phyloP scores from a whole-genome alignment of 805 yeast genomes.

The Lipomyces yamadae region DNA sequence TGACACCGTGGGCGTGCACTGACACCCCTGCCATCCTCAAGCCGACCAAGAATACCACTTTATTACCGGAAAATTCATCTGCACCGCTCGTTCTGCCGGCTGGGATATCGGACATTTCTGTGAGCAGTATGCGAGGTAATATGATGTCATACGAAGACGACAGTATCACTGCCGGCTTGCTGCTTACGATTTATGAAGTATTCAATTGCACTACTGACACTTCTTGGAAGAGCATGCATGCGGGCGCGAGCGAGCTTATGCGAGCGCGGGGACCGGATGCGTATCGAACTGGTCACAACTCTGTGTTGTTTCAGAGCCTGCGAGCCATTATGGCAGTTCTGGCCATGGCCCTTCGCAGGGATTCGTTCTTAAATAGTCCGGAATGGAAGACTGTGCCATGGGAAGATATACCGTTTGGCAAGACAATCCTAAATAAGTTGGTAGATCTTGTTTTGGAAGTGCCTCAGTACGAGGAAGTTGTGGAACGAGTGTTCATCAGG shows the following conservation, averaged over 20 bases:
- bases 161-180: conserved; percentile 22
- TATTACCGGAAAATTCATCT: conserved; percentile 12
- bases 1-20: neutral
- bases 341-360: neutral
- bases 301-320: neutral
- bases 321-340: conserved; percentile 1
- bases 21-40: neutral
- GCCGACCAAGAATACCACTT: neutral
- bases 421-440: neutral
- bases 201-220: conserved; percentile 11
- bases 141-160: conserved; percentile 25
- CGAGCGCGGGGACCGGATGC: conserved; percentile 12
- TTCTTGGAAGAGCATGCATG: conserved; percentile 3
- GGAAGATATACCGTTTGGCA: neutral
- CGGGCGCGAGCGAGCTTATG: conserved; percentile 11
- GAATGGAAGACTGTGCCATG: conserved; percentile 21
- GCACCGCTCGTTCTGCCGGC: neutral
- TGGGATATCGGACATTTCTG: neutral
- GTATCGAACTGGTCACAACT: conserved; percentile 8
- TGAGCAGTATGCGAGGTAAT: conserved; percentile 23
- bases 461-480: conserved; percentile 15
- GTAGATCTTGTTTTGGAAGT: conserved; percentile 10
- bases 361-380: neutral
- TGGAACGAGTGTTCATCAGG: conserved; percentile 10
- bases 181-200: conserved; percentile 25